A percentile compares a stretch with the other conserved stretches of the same genome.
These are phyloP conservation scores for Salvia sclarea DNA, from an alignment of 305 asterid species.

Conservation along the genomic window DNA sequence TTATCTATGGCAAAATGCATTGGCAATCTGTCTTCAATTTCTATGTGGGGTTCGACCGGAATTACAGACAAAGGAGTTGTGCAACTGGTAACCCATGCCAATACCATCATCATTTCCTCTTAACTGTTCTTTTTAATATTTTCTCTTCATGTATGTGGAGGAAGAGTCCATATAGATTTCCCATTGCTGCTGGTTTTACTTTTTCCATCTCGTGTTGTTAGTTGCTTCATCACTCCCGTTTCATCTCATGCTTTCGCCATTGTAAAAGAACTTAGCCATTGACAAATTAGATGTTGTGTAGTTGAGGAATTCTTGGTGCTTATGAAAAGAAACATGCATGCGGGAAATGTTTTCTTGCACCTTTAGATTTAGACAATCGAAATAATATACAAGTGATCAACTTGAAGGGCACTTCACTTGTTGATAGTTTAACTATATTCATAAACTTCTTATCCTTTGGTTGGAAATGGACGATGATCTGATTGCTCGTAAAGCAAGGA, in stretches of 20 bases:
- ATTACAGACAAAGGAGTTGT: constrained; percentile 80
- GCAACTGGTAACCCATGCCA: constrained; percentile 82
- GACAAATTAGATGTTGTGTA: not conserved
- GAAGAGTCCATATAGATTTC: not conserved
- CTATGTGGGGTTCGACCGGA: constrained; percentile 88
- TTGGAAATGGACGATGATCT: not conserved
- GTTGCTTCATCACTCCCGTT: not conserved
- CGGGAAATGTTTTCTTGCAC: not conserved
- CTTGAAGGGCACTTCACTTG: not conserved
- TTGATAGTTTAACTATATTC: not conserved
- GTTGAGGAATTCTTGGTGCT: not conserved
- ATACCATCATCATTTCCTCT: not conserved
- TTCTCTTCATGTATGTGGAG: not conserved
- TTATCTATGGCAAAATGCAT: constrained; percentile 76
- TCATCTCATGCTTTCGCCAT: not conserved
- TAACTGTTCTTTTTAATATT: not conserved
- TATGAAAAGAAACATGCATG: not conserved
- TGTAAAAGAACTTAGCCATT: not conserved
- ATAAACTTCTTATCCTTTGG: not conserved
- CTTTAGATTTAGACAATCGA: not conserved
- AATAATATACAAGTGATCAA: not conserved
- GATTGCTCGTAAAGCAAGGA: not conserved
- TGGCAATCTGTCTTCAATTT: constrained; percentile 66
- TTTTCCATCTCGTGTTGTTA: not conserved
- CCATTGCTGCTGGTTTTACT: not conserved